Conservation (phyloP, 2,329 filamentous ascomycete genomes). For the Pezicula radicicola region DNA sequence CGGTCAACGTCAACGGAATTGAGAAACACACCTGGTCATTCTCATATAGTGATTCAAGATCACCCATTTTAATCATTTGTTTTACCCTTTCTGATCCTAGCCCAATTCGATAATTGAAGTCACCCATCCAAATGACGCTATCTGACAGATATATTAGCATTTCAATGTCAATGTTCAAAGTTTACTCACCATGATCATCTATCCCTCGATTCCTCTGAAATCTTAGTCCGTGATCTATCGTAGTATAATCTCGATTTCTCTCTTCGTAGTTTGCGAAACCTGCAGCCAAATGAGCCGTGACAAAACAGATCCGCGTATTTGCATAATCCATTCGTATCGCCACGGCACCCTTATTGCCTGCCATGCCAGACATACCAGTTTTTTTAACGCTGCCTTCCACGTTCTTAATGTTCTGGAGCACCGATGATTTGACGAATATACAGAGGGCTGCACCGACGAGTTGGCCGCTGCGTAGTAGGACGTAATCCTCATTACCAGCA, state of each 20-base stretch:
- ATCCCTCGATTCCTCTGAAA: conserved; percentile 92
- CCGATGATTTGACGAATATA: conserved; percentile 81
- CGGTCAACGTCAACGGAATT: not conserved
- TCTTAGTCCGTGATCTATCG: conserved; percentile 68
- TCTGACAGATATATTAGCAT: conserved; percentile 37
- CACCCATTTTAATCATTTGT: conserved; percentile 66
- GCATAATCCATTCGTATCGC: conserved; percentile 95
- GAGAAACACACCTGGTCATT: conserved; percentile 71
- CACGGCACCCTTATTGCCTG: conserved; percentile 96
- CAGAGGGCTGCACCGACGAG: conserved; percentile 91
- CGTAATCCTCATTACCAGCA: conserved; percentile 73
- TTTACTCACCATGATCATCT: conserved; percentile 71
- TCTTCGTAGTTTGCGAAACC: conserved; percentile 98
- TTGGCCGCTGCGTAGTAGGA: conserved; percentile 86
- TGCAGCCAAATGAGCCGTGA: conserved; percentile 93
- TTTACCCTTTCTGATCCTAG: conserved; percentile 75
- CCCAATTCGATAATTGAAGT: conserved; percentile 98
- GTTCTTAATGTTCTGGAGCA: conserved; percentile 83
- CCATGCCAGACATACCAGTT: conserved; percentile 90
- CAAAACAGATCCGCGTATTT: conserved; percentile 88
- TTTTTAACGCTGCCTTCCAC: conserved; percentile 97
- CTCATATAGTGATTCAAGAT: conserved; percentile 79
- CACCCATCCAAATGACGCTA: conserved; percentile 88
- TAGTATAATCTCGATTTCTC: conserved; percentile 82
- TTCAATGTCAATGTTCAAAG: not conserved